These are phyloP conservation scores for Austroboletus niveus DNA, from an alignment of 1,284 basidiomycete species.

Conservation along the genomic window DNA sequence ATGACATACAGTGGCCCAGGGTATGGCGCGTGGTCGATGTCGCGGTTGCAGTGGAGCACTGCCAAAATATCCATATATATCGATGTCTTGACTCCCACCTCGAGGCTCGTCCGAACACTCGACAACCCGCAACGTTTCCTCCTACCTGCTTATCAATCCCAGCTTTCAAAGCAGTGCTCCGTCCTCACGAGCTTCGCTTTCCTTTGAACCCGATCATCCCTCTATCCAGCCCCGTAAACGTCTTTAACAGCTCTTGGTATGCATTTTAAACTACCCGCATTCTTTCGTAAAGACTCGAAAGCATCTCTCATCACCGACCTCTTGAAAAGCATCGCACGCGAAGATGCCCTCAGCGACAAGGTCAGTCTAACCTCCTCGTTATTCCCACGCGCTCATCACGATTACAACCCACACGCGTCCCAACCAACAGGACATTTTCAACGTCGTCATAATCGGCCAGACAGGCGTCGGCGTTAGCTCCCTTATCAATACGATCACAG, in stretches of 20 bases:
- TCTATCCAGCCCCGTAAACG: not conserved
- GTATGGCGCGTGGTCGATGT: no score
- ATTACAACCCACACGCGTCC: slow-evolving; percentile 4
- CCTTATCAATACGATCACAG: slow-evolving; percentile 26
- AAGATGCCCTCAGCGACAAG: slow-evolving; percentile 23
- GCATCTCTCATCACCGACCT: slow-evolving; percentile 22
- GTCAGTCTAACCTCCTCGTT: slow-evolving; percentile 8
- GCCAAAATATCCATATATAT: no score
- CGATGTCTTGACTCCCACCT: slow-evolving; percentile 4
- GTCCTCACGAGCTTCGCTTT: slow-evolving; percentile 3
- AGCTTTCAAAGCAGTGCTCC: slow-evolving; percentile 12
- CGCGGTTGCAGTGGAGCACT: no score
- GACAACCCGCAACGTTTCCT: slow-evolving; percentile 12
- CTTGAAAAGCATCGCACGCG: slow-evolving; percentile 21
- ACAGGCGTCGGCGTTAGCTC: slow-evolving; percentile 30
- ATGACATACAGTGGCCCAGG: no score
- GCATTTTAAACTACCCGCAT: slow-evolving; percentile 25
- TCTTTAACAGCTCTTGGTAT: slow-evolving; percentile 11
- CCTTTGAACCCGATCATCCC: slow-evolving; percentile 8
- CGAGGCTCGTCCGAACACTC: slow-evolving; percentile 12
- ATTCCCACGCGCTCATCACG: not conserved
- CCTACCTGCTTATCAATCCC: slow-evolving; percentile 2
- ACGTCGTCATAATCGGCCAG: slow-evolving; percentile 31
- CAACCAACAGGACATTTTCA: slow-evolving; percentile 23
- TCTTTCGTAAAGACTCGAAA: slow-evolving; percentile 29